phyloP scores from a whole-genome alignment of 805 yeast species.

The Debaryomyces tyrocola region DNA sequence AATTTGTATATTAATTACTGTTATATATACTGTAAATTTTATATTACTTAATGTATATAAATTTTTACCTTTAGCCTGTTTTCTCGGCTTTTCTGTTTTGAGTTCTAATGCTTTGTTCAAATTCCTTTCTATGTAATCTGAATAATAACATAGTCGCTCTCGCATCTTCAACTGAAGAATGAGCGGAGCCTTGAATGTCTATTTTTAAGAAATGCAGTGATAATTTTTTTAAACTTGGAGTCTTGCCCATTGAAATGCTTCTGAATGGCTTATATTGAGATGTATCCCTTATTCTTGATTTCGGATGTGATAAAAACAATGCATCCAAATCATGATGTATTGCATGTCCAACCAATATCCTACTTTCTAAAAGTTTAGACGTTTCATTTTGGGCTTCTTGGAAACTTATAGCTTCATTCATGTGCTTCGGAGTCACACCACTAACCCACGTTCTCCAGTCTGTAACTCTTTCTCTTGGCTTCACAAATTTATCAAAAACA shows the following conservation, averaged over 20 bases:
- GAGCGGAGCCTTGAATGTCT: constrained; percentile 72
- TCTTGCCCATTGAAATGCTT: constrained; percentile 60
- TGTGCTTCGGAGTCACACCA: constrained; percentile 72
- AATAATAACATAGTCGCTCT: constrained; percentile 83
- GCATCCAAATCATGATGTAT: constrained; percentile 75
- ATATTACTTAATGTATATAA: not conserved
- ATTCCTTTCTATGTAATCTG: constrained; percentile 58
- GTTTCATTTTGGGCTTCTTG: constrained; percentile 63
- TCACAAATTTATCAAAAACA: constrained; percentile 71
- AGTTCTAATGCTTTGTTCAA: constrained; percentile 43
- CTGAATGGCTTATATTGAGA: constrained; percentile 60
- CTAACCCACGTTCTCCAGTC: constrained; percentile 95
- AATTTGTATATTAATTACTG: too few relatives aligned
- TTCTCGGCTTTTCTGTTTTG: not conserved
- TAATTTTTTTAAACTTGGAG: constrained; percentile 72
- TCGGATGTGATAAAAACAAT: constrained; percentile 67
- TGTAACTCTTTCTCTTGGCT: constrained; percentile 71
- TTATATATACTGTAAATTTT: not conserved
- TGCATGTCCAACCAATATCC: constrained; percentile 82
- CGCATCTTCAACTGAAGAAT: constrained; percentile 91
- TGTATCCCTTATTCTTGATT: constrained; percentile 68
- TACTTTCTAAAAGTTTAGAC: constrained; percentile 50
- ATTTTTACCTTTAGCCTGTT: not conserved
- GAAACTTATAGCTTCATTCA: constrained; percentile 67
- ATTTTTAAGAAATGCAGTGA: constrained; percentile 54